These are phyloP conservation scores for Phallus indusiatus DNA, from an alignment of 768 basidiomycete genomes.

Conservation along the genomic window DNA sequence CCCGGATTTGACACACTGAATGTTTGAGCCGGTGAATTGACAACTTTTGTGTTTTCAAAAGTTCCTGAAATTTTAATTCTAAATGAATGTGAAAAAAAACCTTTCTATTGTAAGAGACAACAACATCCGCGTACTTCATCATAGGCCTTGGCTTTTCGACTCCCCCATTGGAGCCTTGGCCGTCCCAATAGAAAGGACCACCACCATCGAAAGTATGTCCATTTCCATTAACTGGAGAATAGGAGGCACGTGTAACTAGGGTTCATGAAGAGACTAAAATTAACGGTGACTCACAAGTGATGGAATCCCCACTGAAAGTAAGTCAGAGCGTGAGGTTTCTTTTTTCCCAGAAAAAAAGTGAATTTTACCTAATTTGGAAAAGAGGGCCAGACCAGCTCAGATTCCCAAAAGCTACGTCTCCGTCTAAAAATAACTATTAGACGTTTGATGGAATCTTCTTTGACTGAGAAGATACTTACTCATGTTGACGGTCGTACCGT, in stretches of 20 bases:
- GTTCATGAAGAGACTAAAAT: neutral
- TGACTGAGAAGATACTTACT: constrained; percentile 26
- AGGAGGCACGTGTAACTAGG: neutral
- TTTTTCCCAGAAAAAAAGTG: neutral
- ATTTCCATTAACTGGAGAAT: constrained; percentile 27
- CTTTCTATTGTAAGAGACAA: neutral
- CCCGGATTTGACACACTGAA: constrained; percentile 23
- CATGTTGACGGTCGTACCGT: constrained; percentile 49
- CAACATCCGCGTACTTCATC: constrained; percentile 25
- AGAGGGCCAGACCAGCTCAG: constrained; percentile 44
- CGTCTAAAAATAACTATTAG: constrained; percentile 27
- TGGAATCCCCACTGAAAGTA: constrained; percentile 24
- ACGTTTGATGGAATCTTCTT: neutral
- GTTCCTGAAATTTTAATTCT: constrained; percentile 30
- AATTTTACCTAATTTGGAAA: constrained; percentile 30
- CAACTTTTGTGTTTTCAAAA: constrained; percentile 26
- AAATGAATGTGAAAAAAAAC: neutral
- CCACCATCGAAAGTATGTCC: constrained; percentile 32
- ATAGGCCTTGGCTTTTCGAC: constrained; percentile 26
- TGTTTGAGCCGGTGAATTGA: constrained; percentile 31
- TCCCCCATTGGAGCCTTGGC: constrained; percentile 16
- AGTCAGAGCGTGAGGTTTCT: neutral
- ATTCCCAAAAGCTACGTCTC: constrained; percentile 49
- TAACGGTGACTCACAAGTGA: constrained; percentile 33
- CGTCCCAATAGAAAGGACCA: constrained; percentile 34